A percentile compares a stretch with the other conserved stretches of the same genome.
Conservation (phyloP, 139 green algal genomes). For the Chlorella sp. region DNA sequence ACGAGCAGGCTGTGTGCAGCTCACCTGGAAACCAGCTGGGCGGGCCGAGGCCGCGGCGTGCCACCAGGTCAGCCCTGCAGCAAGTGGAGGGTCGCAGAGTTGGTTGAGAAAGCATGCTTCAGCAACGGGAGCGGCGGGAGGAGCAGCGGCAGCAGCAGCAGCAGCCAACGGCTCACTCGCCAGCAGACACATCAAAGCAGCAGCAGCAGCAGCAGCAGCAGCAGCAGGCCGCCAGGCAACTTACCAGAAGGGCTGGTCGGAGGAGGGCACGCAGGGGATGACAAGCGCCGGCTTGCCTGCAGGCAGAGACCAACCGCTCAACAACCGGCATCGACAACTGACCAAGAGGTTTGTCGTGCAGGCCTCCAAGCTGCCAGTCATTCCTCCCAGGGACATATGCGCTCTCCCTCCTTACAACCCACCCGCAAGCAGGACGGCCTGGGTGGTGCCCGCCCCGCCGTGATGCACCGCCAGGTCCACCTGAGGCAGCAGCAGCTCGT, state of each 20-base stretch:
- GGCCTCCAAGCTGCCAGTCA: no score
- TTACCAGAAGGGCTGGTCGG: constrained; percentile 74
- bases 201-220: no score
- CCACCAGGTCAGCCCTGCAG: constrained; percentile 44
- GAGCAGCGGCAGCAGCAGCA: no score
- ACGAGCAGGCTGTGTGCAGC: no score
- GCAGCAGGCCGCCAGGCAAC: no score
- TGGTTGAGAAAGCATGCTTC: no score
- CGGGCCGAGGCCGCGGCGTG: constrained; percentile 49
- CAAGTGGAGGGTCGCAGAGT: no score
- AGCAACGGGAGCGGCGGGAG: no score
- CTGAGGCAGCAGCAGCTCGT: constrained; percentile 72
- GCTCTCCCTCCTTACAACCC: neutral
- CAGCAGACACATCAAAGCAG: no score
- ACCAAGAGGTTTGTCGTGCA: no score
- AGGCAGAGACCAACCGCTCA: neutral
- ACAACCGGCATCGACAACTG: neutral
- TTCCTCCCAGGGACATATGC: constrained; percentile 60
- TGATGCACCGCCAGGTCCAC: constrained; percentile 76
- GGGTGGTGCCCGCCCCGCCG: constrained; percentile 78
- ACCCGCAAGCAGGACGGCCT: constrained; percentile 53
- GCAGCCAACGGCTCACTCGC: no score
- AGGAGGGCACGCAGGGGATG: constrained; percentile 62
- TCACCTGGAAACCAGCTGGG: neutral
- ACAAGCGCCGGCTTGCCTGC: constrained; percentile 35